phyloP scores from a whole-genome alignment of 805 yeast genomes.

The Candida yuanshanica region DNA sequence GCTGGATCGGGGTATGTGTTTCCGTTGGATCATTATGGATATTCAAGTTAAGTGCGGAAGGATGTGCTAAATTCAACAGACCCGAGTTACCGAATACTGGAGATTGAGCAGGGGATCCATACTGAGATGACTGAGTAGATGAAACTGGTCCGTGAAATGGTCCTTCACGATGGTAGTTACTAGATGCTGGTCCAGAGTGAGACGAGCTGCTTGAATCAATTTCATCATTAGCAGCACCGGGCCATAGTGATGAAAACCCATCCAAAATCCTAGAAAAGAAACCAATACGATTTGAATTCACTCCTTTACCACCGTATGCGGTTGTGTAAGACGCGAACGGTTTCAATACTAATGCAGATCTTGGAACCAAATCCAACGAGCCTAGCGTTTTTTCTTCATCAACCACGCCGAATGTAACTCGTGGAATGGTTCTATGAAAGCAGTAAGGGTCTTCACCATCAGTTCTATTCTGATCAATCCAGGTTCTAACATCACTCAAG shows the following conservation, averaged over 20 bases:
- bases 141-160: not conserved
- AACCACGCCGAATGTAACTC: conserved; percentile 53
- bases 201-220: not conserved
- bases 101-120: conserved; percentile 24
- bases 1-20: conserved; percentile 10
- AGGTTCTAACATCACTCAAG: conserved; percentile 52
- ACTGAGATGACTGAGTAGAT: conserved; percentile 20
- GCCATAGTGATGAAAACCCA: conserved; percentile 32
- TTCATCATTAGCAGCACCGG: conserved; percentile 1
- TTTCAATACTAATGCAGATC: conserved; percentile 70
- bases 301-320: conserved; percentile 24
- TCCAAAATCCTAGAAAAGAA: conserved; percentile 27
- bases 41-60: conserved; percentile 19
- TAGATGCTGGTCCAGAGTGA: not conserved
- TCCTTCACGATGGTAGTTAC: not conserved
- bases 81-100: conserved; percentile 11
- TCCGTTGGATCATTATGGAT: conserved; percentile 12
- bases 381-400: conserved; percentile 53
- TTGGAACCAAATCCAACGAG: conserved; percentile 56
- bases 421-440: conserved; percentile 50
- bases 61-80: conserved; percentile 12
- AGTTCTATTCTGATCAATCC: conserved; percentile 50
- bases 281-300: conserved; percentile 14
- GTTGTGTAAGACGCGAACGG: conserved; percentile 38
- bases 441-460: conserved; percentile 39